Evolutionary conservation across 2,329 filamentous ascomycete genomes (phyloP), one percentile per base, ranked within the genome.

Genomic region (Colletotrichum navitas): DNA sequence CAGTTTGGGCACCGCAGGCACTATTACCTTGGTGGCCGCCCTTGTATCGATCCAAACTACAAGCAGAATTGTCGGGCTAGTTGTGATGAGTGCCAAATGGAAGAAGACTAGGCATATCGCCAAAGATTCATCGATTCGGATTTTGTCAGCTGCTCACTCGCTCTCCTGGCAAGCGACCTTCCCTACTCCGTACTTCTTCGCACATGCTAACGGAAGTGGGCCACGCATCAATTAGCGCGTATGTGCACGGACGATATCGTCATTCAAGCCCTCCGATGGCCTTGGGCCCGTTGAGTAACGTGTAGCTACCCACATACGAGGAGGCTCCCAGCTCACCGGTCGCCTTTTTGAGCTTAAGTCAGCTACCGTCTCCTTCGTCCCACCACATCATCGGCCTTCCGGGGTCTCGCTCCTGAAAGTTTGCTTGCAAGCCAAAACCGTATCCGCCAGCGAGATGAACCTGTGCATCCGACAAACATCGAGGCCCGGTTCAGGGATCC

Each of bases 291-390:
- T 65, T 56, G 54, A 59, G 69, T 41, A 43, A 39, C 29, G 29
- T 29, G 29, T 29, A 29, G 29, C 61, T 58, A 59, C 71, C 68
- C 65, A 71, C 58, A 62, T 36, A 61, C n/a, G 47, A 24, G 39
- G 54, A 52, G 36, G 56, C 54, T 71, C 56, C 66, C 58, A 54
- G 41, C 67, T 72, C 70, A 72, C 70, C 70, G 70, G 62, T 72
- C 65, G 61, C 70, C 67, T 49, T 52, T 62, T 72, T 59, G 60
- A 72, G 70, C 70, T 62, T 71, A 72, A 72, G 49, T 43, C 62
- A 60, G 54, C 69, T 54, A 64, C 65, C 54, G 59, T 69, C 43
- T 68, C 65, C 68, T 60, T 45, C 45, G 68, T 63, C 63, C 68
- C 68, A 56, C 64, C 51, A 68, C 43, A 67, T 21, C 36, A 18